Base-by-base conservation (phyloP, 257 asterid species). In the Petunia secreta region DNA sequence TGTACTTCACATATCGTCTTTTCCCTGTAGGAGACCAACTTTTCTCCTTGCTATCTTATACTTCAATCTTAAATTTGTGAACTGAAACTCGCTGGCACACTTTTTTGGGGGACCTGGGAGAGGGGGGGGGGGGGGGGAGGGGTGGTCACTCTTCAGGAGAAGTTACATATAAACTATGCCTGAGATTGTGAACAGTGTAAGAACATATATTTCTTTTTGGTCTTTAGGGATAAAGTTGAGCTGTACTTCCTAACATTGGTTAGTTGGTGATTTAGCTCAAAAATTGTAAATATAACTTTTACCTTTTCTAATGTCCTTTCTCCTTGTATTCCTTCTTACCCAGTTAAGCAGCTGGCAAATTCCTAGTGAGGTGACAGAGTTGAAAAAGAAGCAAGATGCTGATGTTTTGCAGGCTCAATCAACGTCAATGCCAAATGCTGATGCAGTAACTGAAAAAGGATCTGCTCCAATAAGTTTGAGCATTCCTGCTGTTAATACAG, bases 331-430 rank as follows among this genome's bases (percentile, higher is more conserved):
- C 67, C 80, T 88, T 80, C 9, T 78, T 79, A 53, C 88, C 87
- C 91, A 96, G 99, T 83, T 87, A 83, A 96, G 98, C 87, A 92
- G 99, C 91, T 96, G 99, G 99, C 97, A 96, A 87, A 84, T 96
- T 85, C 99, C 99, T 62, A 83, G 55, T 82, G 98, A 96, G 85
- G 89, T 96, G 82, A 85, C 87, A 15, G 98, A 96, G 88, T 81
- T 86, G 85, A 89, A 93, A 85, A 90, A 85, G 90, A 89, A 90
- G 93, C 92, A 91, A 66, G 95, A 92, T 36, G 85, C 90, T 81
- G 93, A 90, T 90, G 83, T 87, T 74, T 86, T 86, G 79, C 86
- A 85, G 86, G 90, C 89, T 73, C 93, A 89, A 79, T 82, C 89
- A 78, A 80, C 80, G 77, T 77, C 90, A 54, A 91, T 85, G 73